Base-by-base conservation (phyloP, 1,284 basidiomycete species). In the Ceratobasidium papillatum region DNA sequence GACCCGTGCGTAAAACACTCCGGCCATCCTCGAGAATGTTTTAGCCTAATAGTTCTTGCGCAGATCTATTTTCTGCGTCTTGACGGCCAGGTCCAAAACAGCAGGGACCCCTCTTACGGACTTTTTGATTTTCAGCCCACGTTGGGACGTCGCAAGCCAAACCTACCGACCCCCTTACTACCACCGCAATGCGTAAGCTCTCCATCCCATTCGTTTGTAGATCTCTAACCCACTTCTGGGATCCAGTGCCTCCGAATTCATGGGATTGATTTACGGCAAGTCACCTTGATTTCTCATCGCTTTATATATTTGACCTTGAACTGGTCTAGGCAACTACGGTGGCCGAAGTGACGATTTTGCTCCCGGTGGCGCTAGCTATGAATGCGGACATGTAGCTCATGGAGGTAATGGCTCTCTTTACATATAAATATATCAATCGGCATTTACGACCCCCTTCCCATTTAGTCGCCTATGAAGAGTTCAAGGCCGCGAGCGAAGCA, bases 41-140 rank as follows among this genome's bases (percentile, higher is more conserved):
- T 62, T 25, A 47, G 47, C 32, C 56, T 72, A 51, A 51, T 34
- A n/a, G 12, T 63, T 52, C 32, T 38, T 30, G 34, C 30, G 19
- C 64, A 74, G 71, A 36, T 74, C 88, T 12, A 86, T 88, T 75
- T 90, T 89, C 82, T 89, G 88, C 75, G 87, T 90, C 61, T 84
- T 90, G 74, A 90, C 88, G 1, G 89, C 86, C 27, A 86, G 86
- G 77, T 90, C 89, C 32, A 89, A 89, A 80, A 85, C 84, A 19
- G 83, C 85, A 7, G 85, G 86, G 9, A 85, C 87, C 0, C 86
- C 89, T 22, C 83, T 91, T 12, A 85, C 86, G 1, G 89, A 90
- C 78, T 88, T 91, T 81, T 81, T 90, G 66, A 87, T 90, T 77
- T 89, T 90, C 81, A 86, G 86, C 75, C 86, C 86, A 17, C 83